These are phyloP conservation scores for Malus orientalis DNA, from an alignment of 306 rosid genomes.

Conservation along the genomic window DNA sequence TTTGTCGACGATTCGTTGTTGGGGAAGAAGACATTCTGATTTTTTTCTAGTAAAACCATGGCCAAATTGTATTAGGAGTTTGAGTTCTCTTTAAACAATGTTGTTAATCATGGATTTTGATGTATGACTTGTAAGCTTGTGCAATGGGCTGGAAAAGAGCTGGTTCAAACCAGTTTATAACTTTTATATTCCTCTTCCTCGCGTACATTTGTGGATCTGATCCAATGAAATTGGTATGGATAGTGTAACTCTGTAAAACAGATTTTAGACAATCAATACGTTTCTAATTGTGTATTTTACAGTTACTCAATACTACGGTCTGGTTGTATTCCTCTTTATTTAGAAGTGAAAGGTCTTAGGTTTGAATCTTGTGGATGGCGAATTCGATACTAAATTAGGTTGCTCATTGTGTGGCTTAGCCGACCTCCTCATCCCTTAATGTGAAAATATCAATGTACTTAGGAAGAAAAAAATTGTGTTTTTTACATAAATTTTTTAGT, in stretches of 20 bases:
- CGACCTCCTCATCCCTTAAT: too few species aligned
- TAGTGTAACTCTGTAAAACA: not conserved
- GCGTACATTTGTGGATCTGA: not conserved
- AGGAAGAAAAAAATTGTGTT: too few species aligned
- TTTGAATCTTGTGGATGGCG: too few species aligned
- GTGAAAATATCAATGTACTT: too few species aligned
- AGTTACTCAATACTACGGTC: accelerated
- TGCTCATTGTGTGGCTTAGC: too few species aligned
- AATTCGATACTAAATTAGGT: too few species aligned
- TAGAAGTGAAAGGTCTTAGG: too few species aligned
- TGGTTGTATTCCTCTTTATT: accelerated
- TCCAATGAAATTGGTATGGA: not conserved
- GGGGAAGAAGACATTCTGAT: not conserved
- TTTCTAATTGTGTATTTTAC: not conserved
- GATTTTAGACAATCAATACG: not conserved
- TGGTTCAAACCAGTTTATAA: not conserved
- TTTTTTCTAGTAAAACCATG: not conserved
- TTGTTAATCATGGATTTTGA: not conserved
- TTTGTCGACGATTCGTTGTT: not conserved
- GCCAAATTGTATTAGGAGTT: not conserved
- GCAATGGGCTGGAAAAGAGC: not conserved
- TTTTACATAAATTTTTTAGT: not conserved
- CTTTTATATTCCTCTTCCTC: not conserved
- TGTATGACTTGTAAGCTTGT: not conserved
- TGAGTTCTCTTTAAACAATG: not conserved